These are phyloP conservation scores for Lentinus brumalis DNA, from an alignment of 768 basidiomycete species.

Conservation along the genomic window DNA sequence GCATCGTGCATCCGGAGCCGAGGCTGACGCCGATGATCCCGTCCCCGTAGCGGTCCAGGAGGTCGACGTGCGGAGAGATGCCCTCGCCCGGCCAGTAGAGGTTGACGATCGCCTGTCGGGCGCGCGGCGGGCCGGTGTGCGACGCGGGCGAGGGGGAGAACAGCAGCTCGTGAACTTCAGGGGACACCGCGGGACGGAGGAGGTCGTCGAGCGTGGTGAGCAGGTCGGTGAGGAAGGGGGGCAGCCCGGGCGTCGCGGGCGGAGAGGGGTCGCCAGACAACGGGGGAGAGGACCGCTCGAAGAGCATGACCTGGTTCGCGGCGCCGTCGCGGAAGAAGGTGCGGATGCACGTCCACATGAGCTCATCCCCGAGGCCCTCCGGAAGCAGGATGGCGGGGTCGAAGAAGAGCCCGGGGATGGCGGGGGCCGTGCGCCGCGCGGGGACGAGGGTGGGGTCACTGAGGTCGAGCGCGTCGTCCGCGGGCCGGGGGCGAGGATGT, in stretches of 20 bases:
- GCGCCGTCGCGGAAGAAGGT: conserved; percentile 53
- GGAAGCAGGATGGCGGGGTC: conserved; percentile 53
- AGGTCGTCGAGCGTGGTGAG: conserved; percentile 51
- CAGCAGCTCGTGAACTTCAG: conserved; percentile 52
- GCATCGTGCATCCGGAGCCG: conserved; percentile 79
- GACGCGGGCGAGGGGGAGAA: conserved; percentile 48
- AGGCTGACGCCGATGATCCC: conserved; percentile 90
- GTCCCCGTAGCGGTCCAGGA: conserved; percentile 81
- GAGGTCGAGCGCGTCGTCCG: neutral
- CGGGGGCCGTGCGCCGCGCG: conserved; percentile 44
- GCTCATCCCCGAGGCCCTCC: conserved; percentile 48
- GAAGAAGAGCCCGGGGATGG: conserved; percentile 69
- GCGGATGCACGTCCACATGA: conserved; percentile 53
- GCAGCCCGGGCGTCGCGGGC: conserved; percentile 46
- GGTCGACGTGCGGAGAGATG: conserved; percentile 86
- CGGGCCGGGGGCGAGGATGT: conserved; percentile 1
- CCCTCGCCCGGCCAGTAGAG: conserved; percentile 89
- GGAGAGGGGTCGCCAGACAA: conserved; percentile 12
- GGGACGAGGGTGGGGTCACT: conserved; percentile 16
- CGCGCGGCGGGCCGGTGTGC: conserved; percentile 38
- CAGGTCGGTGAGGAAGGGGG: conserved; percentile 54
- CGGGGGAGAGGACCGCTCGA: conserved; percentile 46
- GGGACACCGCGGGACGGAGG: conserved; percentile 53
- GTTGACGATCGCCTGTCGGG: conserved; percentile 89
- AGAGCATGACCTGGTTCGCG: conserved; percentile 87